These are phyloP conservation scores for Magnaporthiopsis poae DNA, from an alignment of 2,329 filamentous ascomycete genomes.

Conservation along the genomic window DNA sequence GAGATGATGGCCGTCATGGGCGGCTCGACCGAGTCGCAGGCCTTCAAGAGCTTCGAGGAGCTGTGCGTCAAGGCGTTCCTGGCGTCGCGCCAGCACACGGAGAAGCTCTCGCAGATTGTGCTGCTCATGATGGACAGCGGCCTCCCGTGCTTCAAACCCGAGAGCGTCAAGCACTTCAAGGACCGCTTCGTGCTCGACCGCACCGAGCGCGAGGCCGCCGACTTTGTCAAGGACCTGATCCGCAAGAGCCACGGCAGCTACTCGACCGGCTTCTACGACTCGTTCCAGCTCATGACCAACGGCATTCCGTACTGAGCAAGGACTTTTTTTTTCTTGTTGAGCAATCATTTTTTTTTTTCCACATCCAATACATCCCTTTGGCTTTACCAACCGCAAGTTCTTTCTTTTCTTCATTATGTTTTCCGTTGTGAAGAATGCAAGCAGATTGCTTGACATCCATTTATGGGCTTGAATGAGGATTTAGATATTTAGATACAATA, in stretches of 20 bases:
- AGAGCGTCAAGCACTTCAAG: conserved; percentile 84
- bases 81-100: conserved; percentile 72
- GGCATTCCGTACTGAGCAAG: conserved; percentile 77
- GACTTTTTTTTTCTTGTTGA: neutral
- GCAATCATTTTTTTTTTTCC: neutral
- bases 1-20: conserved; percentile 99
- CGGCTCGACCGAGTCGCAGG: conserved; percentile 69
- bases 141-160: conserved; percentile 93
- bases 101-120: conserved; percentile 83
- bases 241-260: conserved; percentile 84
- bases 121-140: conserved; percentile 92
- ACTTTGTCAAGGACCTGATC: conserved; percentile 83
- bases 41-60: conserved; percentile 94
- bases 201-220: conserved; percentile 83
- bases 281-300: conserved; percentile 94
- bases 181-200: conserved; percentile 89
- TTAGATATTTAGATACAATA: neutral
- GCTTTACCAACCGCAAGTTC: too few relatives aligned
- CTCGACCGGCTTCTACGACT: conserved; percentile 90
- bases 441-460: too few relatives aligned
- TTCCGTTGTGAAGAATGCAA: too few relatives aligned
- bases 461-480: neutral
- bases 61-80: conserved; percentile 92
- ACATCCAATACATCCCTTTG: neutral
- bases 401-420: too few relatives aligned